Conservation (phyloP, 768 basidiomycete genomes). For the Hericium alpestre region DNA sequence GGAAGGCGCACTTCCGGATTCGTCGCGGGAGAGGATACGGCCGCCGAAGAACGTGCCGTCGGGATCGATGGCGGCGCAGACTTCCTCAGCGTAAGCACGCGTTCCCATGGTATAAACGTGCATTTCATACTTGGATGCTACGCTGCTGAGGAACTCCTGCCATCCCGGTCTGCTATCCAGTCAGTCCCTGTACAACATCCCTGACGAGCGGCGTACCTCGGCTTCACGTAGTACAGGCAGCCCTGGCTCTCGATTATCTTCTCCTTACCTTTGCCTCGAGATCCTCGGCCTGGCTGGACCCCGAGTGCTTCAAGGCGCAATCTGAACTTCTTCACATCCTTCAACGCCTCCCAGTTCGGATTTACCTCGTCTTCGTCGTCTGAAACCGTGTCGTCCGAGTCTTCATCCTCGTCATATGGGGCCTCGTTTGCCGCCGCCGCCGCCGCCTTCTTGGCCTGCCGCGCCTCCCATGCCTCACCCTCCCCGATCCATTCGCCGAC, state of each 20-base stretch:
- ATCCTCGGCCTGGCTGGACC: conserved; percentile 30
- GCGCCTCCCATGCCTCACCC: conserved; percentile 69
- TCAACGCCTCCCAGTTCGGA: conserved; percentile 87
- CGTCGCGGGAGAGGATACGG: conserved; percentile 84
- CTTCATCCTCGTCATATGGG: conserved; percentile 22
- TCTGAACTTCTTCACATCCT: conserved; percentile 83
- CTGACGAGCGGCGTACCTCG: conserved; percentile 50
- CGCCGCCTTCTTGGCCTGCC: conserved; percentile 29
- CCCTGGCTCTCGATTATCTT: conserved; percentile 65
- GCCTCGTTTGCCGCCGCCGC: conserved; percentile 22
- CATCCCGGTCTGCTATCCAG: conserved; percentile 60
- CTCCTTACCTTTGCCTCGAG: conserved; percentile 45
- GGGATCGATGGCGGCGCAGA: conserved; percentile 90
- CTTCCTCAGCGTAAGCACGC: conserved; percentile 90
- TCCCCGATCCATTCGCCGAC: conserved; percentile 95
- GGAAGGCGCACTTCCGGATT: conserved; percentile 78
- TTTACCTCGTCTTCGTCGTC: conserved; percentile 46
- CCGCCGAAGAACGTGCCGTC: conserved; percentile 76
- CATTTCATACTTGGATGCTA: conserved; percentile 86
- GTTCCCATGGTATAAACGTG: conserved; percentile 99
- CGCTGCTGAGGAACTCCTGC: conserved; percentile 59
- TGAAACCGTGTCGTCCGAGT: conserved; percentile 26
- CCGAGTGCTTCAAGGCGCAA: conserved; percentile 69
- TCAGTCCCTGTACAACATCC: background rate
- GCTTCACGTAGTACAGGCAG: conserved; percentile 96